phyloP scores from a whole-genome alignment of 1,284 basidiomycete genomes.

The Leccinum proliferum region DNA sequence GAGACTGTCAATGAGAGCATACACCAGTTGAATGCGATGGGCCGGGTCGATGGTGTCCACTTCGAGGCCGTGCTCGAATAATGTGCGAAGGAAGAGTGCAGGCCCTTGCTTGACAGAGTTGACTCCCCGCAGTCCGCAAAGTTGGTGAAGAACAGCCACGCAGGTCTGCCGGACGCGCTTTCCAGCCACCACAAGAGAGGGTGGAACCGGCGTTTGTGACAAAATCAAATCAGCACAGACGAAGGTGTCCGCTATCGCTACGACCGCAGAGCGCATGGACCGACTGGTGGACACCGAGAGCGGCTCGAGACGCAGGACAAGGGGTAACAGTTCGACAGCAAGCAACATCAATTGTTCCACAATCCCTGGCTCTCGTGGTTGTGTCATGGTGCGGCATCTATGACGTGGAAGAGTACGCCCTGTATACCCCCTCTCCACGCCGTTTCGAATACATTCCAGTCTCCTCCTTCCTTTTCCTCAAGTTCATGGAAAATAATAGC shows the following conservation, averaged over 20 bases:
- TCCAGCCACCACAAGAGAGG: conserved; percentile 11
- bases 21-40: conserved; percentile 49
- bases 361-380: conserved; percentile 35
- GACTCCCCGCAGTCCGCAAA: conserved; percentile 34
- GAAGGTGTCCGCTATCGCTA: conserved; percentile 49
- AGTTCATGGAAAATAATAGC: conserved; percentile 51
- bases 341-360: conserved; percentile 50
- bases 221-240: conserved; percentile 44
- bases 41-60: conserved; percentile 45
- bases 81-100: conserved; percentile 44
- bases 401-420: conserved; percentile 49
- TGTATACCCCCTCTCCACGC: conserved; percentile 56
- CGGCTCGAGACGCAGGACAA: conserved; percentile 43
- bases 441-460: conserved; percentile 46
- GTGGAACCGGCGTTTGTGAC: conserved; percentile 29
- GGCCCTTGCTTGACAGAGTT: conserved; percentile 37
- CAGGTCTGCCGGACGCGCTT: conserved; percentile 41
- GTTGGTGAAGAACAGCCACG: conserved; percentile 39
- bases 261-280: conserved; percentile 38
- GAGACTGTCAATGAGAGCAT: conserved; percentile 50
- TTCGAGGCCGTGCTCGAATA: conserved; percentile 45
- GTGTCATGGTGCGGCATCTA: conserved; percentile 41
- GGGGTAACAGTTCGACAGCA: conserved; percentile 46
- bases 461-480: conserved; percentile 40
- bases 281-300: conserved; percentile 47